Conservation (phyloP, 1,139 yeast genomes). For the Scheffersomyces quercinus region DNA sequence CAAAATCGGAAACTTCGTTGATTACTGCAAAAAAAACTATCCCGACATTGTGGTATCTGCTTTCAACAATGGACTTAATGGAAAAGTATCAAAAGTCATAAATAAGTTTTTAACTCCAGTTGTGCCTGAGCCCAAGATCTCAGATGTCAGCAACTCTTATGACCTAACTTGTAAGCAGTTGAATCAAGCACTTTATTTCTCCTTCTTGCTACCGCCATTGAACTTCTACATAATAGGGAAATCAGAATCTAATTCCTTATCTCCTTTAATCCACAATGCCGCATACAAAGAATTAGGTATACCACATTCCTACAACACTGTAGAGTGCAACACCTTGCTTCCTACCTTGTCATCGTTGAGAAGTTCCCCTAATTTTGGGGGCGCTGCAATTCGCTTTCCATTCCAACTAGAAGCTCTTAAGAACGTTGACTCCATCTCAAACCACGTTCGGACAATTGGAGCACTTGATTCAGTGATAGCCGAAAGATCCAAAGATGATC, state of each 20-base stretch:
- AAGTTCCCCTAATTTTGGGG: slow-evolving; percentile 14
- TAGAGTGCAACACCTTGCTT: no score
- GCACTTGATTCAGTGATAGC: slow-evolving; percentile 12
- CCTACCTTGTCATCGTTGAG: slow-evolving; percentile 2
- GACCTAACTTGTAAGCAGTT: no score
- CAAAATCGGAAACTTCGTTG: slow-evolving; percentile 8
- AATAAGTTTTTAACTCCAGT: slow-evolving; percentile 31
- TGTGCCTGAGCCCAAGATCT: no score
- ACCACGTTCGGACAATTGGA: slow-evolving; percentile 14
- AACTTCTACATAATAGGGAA: no score
- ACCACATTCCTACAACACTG: no score
- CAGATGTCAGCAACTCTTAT: no score
- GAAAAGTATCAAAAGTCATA: slow-evolving; percentile 52
- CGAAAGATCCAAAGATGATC: slow-evolving; percentile 9
- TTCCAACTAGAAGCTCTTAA: slow-evolving; percentile 10
- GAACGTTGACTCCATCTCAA: slow-evolving; percentile 10
- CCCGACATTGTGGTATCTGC: slow-evolving; percentile 10
- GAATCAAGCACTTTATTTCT: no score
- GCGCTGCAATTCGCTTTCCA: slow-evolving; percentile 13
- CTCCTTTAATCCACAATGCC: no score
- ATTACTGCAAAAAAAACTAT: slow-evolving; percentile 2
- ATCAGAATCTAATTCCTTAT: no score
- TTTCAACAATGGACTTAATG: slow-evolving; percentile 11
- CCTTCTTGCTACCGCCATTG: no score
- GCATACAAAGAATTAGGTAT: no score